Base-by-base conservation (phyloP, 2,329 filamentous ascomycete species). In the Metarhizium brunneum region DNA sequence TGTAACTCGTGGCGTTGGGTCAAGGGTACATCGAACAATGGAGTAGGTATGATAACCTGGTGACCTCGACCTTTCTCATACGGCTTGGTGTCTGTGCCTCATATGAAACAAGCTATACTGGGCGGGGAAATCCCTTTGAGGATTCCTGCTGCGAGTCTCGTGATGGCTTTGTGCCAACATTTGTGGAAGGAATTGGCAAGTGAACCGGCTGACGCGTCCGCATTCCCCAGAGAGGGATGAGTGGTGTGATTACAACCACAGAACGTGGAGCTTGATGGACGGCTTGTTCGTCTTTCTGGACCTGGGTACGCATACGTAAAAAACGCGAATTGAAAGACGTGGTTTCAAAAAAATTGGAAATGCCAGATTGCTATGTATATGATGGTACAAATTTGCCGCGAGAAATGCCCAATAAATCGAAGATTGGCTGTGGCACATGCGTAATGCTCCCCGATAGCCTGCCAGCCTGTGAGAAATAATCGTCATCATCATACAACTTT, bases 1-100 rank as follows among this genome's bases (percentile, higher is more conserved):
- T 50, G 51, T 49, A 52, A 16, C 35, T 54, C 29, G 47, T 20
- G 54, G 38, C 54, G 50, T 50, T 54, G 56, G 54, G 14, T 54
- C 56, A 16, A 54, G 45, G 47, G 43, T 38, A 14, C 18, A 8
- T 47, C 16, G 40, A 40, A 54, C 45, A 42, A 29, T 16, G 29
- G 30, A 30, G 4, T n/a, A n/a, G 43, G 29, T 43, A 14, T 50
- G 8, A 14, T 13, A 40, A 38, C 18, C 14, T 42, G 32, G 25
- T 30, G 16, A 14, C 25, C 18, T 18, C 6, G 7, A 30, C 25
- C 45, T 45, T 11, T 13, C 13, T 25, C 13, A 11, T 16, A 16
- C 2, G 14, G 13, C 38, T 40, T 5, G 14, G 38, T 40, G 14
- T 16, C 8, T 40, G 8, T 40, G 11, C 38, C 38, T 40, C 38